phyloP scores from a whole-genome alignment of 1,284 basidiomycete species.

The Trichosporon coremiiforme region DNA sequence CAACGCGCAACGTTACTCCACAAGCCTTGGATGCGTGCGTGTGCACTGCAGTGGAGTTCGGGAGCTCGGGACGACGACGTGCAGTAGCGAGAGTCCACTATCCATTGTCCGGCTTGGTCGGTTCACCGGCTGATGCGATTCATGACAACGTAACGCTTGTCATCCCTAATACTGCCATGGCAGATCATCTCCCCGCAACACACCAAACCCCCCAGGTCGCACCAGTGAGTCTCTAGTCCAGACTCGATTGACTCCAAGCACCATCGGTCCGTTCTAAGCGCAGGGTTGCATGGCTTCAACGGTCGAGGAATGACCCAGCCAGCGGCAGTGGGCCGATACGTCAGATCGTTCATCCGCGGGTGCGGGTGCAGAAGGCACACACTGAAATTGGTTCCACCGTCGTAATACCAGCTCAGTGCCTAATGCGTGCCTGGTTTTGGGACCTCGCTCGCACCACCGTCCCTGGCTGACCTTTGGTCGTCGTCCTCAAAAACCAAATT shows the following conservation, averaged over 20 bases:
- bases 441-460: not conserved
- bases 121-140: not conserved
- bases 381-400: not conserved
- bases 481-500: conserved; percentile 1
- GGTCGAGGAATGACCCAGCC: no score
- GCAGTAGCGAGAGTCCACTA: not conserved
- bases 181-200: not conserved
- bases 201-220: not conserved
- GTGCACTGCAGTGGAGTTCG: not conserved
- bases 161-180: not conserved
- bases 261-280: no score
- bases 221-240: not conserved
- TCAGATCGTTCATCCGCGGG: not conserved
- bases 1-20: not conserved
- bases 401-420: conserved; percentile 2
- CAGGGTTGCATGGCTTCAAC: no score
- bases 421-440: not conserved
- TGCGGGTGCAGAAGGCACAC: not conserved
- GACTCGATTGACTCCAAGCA: not conserved
- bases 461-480: not conserved
- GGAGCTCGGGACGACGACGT: not conserved
- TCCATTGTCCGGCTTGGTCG: not conserved
- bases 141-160: not conserved
- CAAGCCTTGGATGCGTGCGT: not conserved
- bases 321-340: no score